Conservation (phyloP, 2,329 filamentous ascomycete genomes). For the Mycosphaerella sp. region DNA sequence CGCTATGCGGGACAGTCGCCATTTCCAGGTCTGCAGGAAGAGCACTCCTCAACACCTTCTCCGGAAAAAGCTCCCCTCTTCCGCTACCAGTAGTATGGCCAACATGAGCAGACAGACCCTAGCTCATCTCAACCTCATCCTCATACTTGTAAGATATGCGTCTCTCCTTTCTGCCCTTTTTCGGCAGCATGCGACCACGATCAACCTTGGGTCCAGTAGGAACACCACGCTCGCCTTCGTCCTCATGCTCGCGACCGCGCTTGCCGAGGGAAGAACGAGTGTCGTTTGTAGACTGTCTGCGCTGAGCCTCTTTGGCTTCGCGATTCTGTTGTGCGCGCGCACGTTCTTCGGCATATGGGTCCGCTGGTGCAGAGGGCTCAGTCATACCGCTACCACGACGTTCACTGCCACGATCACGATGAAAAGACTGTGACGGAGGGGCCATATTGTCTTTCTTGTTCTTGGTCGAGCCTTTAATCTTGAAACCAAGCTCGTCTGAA, state of each 20-base stretch:
- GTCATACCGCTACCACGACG: conserved; percentile 6
- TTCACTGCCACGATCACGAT: conserved; percentile 17
- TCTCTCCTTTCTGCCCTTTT: conserved; percentile 45
- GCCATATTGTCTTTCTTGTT: conserved; percentile 24
- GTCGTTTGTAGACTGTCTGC: conserved; percentile 47
- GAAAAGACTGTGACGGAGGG: conserved; percentile 20
- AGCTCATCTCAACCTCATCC: conserved; percentile 26
- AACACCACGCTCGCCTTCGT: conserved; percentile 12
- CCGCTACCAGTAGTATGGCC: not conserved
- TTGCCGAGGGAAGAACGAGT: conserved; percentile 32
- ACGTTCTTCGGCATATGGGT: conserved; percentile 34
- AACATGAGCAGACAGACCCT: not conserved
- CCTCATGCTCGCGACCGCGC: conserved; percentile 25
- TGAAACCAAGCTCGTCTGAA: conserved; percentile 42
- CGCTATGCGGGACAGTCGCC: not conserved
- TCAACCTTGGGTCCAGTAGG: conserved; percentile 47
- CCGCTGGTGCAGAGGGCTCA: conserved; percentile 17
- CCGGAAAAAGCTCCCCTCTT: not conserved
- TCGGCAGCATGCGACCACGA: conserved; percentile 42
- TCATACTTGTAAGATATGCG: conserved; percentile 44
- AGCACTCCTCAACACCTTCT: too few species aligned
- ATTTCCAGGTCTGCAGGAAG: not conserved
- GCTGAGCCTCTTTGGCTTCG: conserved; percentile 62
- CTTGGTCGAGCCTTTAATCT: conserved; percentile 40
- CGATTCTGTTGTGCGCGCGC: conserved; percentile 37